Percentiles rank a stretch among this genome's conserved stretches.
Evolutionary conservation across 2,329 filamentous ascomycete species (phyloP).

Genomic region (Aspergillus awamori): DNA sequence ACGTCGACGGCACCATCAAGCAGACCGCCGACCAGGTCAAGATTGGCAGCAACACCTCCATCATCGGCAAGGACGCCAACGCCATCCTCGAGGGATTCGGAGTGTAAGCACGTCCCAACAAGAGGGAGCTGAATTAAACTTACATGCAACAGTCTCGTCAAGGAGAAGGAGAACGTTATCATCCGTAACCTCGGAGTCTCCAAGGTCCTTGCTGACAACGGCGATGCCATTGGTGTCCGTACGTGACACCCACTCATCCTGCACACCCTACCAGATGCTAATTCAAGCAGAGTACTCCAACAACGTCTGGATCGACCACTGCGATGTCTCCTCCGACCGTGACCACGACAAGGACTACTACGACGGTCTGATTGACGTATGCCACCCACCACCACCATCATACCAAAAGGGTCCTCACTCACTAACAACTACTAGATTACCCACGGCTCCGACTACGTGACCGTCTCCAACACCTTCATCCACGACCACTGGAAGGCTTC

Average conservation of each 20-base stretch:
- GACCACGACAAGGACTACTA: constrained; percentile 70
- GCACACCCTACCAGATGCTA: not conserved
- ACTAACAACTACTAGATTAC: constrained; percentile 44
- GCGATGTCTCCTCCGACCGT: constrained; percentile 63
- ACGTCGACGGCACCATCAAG: constrained; percentile 52
- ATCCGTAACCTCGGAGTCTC: constrained; percentile 64
- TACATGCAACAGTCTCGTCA: constrained; percentile 51
- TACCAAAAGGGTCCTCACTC: too few species aligned
- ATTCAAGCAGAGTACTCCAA: constrained; percentile 27
- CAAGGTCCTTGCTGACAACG: constrained; percentile 58
- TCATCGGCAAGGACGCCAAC: constrained; percentile 55
- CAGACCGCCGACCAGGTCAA: constrained; percentile 48
- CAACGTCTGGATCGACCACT: constrained; percentile 70
- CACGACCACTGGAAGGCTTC: constrained; percentile 67
- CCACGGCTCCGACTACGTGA: constrained; percentile 62
- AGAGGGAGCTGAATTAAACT: too few species aligned
- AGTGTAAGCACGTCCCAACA: constrained; percentile 20
- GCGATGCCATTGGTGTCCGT: constrained; percentile 64
- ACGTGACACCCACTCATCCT: constrained; percentile 10
- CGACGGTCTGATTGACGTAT: constrained; percentile 64
- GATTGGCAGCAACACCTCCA: constrained; percentile 55
- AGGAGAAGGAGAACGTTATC: constrained; percentile 63
- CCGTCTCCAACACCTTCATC: constrained; percentile 56
- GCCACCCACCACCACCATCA: not conserved
- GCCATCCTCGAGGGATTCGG: constrained; percentile 57